Evolutionary conservation across 2,329 filamentous ascomycete species (phyloP), one percentile per base, ranked within the genome.

Genomic region (Botrytis deweyae): DNA sequence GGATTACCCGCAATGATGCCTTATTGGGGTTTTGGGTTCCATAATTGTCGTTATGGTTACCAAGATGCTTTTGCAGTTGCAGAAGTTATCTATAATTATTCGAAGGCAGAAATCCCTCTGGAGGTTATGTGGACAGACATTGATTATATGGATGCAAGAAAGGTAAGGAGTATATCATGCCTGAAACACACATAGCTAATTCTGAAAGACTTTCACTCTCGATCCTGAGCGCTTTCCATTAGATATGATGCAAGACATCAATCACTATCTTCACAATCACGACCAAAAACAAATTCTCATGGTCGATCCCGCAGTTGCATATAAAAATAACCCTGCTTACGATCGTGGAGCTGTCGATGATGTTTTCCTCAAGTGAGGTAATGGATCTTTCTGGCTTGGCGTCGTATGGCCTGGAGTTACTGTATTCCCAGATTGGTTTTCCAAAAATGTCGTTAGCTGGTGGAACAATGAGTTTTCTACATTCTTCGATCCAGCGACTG

Each of bases 361-460:
- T 22, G 74, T 86, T 73, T 88, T 87, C 78, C 80, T 88, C 22
- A 82, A 84, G 62, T 82, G 84, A 12, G 90, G 93, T 55, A 90
- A 93, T 77, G 91, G 87, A 14, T 86, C 86, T 1, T 82, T 84
- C 69, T 88, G 84, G 82, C 82, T 87, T 63, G 89, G 92, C 25
- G 91, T 93, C 25, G 92, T 95, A 36, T 95, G 93, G 93, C 91
- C 93, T 9, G 93, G 93, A 64, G 87, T 89, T 22, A 88, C 90
- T 0, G 91, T 88, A 18, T 94, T 90, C 82, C 91, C 91, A 0
- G 93, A 95, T 80, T 95, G 92, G 92, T 94, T 94, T 79, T 84
- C 89, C 29, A 85, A 87, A 12, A 88, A 89, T 70, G 88, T 89
- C 2, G 86, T 89, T 66, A 79, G 83, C 1, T 96, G 90, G 81